These are phyloP conservation scores for Viridothelium virens DNA, from an alignment of 495 filamentous ascomycete genomes.

Conservation along the genomic window DNA sequence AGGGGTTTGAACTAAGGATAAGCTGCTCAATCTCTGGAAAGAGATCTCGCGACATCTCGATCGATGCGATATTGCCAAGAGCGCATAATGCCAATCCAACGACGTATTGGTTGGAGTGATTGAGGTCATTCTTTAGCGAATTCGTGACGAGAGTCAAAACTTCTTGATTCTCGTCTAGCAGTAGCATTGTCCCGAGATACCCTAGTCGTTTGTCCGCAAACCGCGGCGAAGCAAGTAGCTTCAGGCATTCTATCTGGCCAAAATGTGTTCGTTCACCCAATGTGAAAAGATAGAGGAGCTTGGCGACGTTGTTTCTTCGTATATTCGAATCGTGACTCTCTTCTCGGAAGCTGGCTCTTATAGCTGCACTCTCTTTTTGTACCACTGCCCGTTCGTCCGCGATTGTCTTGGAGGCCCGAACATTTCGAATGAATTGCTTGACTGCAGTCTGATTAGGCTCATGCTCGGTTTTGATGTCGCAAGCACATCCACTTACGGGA, in stretches of 20 bases:
- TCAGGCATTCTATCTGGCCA: constrained; percentile 98
- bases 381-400: constrained; percentile 97
- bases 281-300: constrained; percentile 95
- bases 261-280: constrained; percentile 98
- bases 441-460: constrained; percentile 47
- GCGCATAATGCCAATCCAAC: constrained; percentile 93
- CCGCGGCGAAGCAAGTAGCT: constrained; percentile 88
- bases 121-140: constrained; percentile 91
- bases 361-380: constrained; percentile 96
- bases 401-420: constrained; percentile 95
- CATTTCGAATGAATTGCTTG: constrained; percentile 99
- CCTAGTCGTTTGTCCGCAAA: constrained; percentile 97
- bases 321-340: constrained; percentile 87
- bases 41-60: constrained; percentile 98
- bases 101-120: constrained; percentile 97
- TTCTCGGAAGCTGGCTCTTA: constrained; percentile 92
- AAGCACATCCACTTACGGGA: constrained; percentile 50
- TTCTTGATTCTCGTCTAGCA: constrained; percentile 97
- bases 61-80: constrained; percentile 90
- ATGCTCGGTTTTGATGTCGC: constrained; percentile 24
- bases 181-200: constrained; percentile 90
- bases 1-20: constrained; percentile 86
- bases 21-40: constrained; percentile 91
- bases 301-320: constrained; percentile 96
- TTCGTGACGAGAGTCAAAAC: constrained; percentile 96